phyloP scores from a whole-genome alignment of 2,329 filamentous ascomycete species.

The Aureobasidium sp. region DNA sequence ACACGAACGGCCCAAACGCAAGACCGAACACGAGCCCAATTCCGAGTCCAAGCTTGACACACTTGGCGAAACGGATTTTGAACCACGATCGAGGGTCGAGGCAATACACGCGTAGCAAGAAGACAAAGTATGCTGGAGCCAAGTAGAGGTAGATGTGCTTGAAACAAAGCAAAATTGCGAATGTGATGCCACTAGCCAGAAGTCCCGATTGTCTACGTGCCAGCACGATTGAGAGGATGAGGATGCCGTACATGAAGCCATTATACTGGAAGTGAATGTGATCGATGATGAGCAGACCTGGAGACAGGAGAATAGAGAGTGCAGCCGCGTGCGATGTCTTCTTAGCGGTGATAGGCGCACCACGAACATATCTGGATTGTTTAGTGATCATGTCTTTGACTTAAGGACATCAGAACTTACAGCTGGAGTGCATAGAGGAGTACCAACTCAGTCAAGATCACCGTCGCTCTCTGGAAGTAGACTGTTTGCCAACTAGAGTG shows the following conservation, averaged over 20 bases:
- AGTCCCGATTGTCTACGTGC: constrained; percentile 69
- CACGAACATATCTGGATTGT: constrained; percentile 64
- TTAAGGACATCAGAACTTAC: constrained; percentile 38
- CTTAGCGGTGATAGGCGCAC: constrained; percentile 57
- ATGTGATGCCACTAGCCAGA: constrained; percentile 71
- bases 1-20: constrained; percentile 86
- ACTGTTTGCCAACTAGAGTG: constrained; percentile 92
- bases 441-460: constrained; percentile 77
- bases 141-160: constrained; percentile 99
- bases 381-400: constrained; percentile 8
- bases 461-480: constrained; percentile 86
- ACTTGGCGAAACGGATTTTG: constrained; percentile 65
- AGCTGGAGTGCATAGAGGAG: constrained; percentile 74
- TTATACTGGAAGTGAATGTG: constrained; percentile 99
- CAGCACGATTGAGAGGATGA: constrained; percentile 79
- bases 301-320: constrained; percentile 82
- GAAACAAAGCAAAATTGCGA: constrained; percentile 80
- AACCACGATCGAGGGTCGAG: constrained; percentile 71
- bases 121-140: constrained; percentile 92
- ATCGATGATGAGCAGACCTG: constrained; percentile 91
- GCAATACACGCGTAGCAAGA: constrained; percentile 82
- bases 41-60: constrained; percentile 70
- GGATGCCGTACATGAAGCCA: constrained; percentile 86
- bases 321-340: constrained; percentile 77
- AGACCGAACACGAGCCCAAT: constrained; percentile 64